phyloP scores from a whole-genome alignment of 371 early-diverging fungal species.

The Lichtheimia corymbifera region DNA sequence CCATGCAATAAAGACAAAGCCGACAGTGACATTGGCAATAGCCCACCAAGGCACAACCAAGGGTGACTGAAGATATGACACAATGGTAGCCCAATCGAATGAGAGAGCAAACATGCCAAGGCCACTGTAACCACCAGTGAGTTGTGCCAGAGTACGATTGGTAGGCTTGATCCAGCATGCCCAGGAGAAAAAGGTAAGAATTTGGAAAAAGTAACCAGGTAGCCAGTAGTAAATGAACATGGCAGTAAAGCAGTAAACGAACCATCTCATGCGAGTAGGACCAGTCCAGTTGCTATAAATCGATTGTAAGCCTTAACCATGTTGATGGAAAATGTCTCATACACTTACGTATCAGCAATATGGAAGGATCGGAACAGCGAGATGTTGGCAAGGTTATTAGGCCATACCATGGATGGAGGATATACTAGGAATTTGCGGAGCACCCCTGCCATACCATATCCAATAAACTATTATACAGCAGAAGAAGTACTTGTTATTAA shows the following conservation, averaged over 20 bases:
- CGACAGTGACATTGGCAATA: conserved; percentile 70
- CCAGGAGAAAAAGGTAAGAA: conserved; percentile 72
- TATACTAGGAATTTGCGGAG: conserved; percentile 77
- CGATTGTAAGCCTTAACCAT: conserved; percentile 21
- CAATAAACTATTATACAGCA: conserved; percentile 48
- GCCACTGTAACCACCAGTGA: conserved; percentile 65
- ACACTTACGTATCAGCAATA: conserved; percentile 29
- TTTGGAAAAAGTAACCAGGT: conserved; percentile 75
- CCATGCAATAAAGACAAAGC: conserved; percentile 74
- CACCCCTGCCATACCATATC: conserved; percentile 85
- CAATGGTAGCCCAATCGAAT: conserved; percentile 78
- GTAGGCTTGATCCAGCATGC: conserved; percentile 72
- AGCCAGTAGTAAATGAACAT: conserved; percentile 77
- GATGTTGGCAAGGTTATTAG: conserved; percentile 67
- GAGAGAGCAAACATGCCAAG: conserved; percentile 70
- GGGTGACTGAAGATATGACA: conserved; percentile 65
- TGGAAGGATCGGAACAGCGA: conserved; percentile 79
- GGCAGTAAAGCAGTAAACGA: conserved; percentile 57
- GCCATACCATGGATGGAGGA: conserved; percentile 90
- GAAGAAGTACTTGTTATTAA: background rate
- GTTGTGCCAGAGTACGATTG: conserved; percentile 42
- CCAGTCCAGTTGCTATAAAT: conserved; percentile 52
- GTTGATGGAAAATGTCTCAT: too few species aligned
- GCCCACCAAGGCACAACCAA: conserved; percentile 76
- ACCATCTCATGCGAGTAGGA: conserved; percentile 61